Evolutionary conservation across 2,329 filamentous ascomycete genomes (phyloP), one percentile per base, ranked within the genome.

Genomic region (Esteya vermicola): DNA sequence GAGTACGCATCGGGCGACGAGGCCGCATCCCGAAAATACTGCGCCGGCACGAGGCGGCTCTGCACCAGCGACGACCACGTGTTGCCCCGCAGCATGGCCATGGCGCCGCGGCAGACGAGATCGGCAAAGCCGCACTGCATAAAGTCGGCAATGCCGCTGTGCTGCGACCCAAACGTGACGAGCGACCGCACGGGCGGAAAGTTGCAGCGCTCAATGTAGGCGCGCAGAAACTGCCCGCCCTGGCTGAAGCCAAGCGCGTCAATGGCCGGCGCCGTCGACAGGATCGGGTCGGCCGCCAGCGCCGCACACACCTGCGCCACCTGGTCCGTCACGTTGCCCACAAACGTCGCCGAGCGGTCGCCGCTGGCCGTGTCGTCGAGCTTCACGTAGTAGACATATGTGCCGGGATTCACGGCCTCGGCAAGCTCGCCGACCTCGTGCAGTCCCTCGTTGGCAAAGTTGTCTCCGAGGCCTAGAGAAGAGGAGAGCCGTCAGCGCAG

Each of bases 161-260:
- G 88, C 63, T 93, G 88, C 53, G 78, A 81, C 47, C 88, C 88
- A 52, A 91, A 93, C 2, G 88, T 95, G 47, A 94, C 72, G 28
- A 95, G 72, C 55, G 75, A 88, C 48, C 76, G 72, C 12, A 94
- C 73, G 4, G 75, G 78, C 0, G 85, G 79, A 26, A 52, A 53
- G 57, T 86, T 91, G 67, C 91, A 98, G 33, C 85, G 74, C 67
- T 98, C 78, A 47, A 94, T 67, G 57, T 93, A 88, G 20, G 72
- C 91, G 43, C 91, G 78, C n/a, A 98, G 72, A 64, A 98, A 95
- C 57, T 94, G 85, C 2, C 91, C 91, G 47, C 91, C 91, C 60
- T 98, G 91, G 13, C 83, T 91, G 66, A 98, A 95, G 22, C 91
- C 91, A 27, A 98, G 64, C 26, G 88, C 89, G 60, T 96, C 91